Conservation (phyloP, 306 rosid species). For the Sicyos edulis region DNA sequence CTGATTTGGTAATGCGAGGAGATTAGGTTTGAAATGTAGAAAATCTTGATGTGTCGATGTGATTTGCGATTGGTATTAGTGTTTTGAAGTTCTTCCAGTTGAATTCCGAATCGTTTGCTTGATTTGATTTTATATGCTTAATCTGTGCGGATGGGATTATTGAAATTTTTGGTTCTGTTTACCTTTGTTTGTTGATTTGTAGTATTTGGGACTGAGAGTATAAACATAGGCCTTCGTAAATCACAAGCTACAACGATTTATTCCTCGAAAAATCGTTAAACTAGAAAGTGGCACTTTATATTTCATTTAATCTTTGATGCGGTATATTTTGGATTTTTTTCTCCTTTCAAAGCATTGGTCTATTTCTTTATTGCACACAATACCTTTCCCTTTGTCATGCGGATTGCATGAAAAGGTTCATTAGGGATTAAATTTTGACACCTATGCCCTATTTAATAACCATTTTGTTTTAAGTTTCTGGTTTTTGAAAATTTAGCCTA, state of each 20-base stretch:
- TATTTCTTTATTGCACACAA: not conserved
- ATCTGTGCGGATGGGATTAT: not conserved
- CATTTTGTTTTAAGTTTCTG: no score
- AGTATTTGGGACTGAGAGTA: not conserved
- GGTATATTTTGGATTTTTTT: not conserved
- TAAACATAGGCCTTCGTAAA: not conserved
- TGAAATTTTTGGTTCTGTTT: no score
- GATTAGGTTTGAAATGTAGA: not conserved
- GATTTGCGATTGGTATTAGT: not conserved
- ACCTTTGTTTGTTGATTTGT: not conserved
- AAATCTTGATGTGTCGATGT: constrained; percentile 1
- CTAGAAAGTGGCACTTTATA: not conserved
- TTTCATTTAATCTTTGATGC: not conserved
- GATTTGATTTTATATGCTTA: not conserved
- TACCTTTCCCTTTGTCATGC: not conserved
- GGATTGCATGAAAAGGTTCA: not conserved
- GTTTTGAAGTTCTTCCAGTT: not conserved
- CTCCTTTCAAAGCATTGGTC: not conserved
- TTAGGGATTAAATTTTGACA: not conserved
- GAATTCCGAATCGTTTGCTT: not conserved
- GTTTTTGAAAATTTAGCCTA: no score
- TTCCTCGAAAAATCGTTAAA: not conserved
- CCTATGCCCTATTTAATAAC: not conserved
- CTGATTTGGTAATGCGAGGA: not conserved
- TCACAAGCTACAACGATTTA: not conserved